Conservation (phyloP, 306 rosid genomes). For the Malus orientalis region DNA sequence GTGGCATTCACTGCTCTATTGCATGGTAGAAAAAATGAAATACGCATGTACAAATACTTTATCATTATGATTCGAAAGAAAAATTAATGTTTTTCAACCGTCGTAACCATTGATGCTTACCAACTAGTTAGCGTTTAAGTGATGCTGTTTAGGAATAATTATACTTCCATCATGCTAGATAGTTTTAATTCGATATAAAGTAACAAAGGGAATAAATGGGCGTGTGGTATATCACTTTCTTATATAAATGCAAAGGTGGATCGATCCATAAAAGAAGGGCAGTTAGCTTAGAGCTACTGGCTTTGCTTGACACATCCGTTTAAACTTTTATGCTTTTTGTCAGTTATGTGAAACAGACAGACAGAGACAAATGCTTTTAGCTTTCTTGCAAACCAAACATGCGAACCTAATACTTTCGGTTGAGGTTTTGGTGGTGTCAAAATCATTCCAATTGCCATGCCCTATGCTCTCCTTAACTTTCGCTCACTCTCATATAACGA, state of each 20-base stretch:
- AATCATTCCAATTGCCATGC: not conserved
- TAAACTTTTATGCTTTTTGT: not conserved
- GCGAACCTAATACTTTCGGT: constrained; percentile 28
- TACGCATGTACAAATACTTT: not conserved
- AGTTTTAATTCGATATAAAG: not conserved
- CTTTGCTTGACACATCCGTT: constrained; percentile 21
- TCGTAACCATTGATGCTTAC: not conserved
- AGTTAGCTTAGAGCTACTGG: not conserved
- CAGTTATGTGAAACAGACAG: constrained; percentile 21
- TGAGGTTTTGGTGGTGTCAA: constrained; percentile 20
- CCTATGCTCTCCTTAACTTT: not conserved
- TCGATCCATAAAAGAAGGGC: constrained; percentile 28
- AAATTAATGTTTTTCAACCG: not conserved
- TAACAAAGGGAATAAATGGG: not conserved
- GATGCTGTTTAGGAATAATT: too few species aligned
- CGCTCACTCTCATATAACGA: too few species aligned
- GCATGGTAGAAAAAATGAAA: too few species aligned
- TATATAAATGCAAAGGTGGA: not conserved
- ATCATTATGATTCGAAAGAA: not conserved
- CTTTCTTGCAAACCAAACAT: constrained; percentile 30
- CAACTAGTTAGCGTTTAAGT: too few species aligned
- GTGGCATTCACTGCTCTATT: too few species aligned
- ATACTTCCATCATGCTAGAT: not conserved
- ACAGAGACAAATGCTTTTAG: constrained; percentile 7
- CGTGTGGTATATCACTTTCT: constrained; percentile 8